A percentile compares a stretch with the other conserved stretches of the same genome.
phyloP scores from a whole-genome alignment of 371 early-diverging fungal genomes.

The Actinomortierella ambigua region DNA sequence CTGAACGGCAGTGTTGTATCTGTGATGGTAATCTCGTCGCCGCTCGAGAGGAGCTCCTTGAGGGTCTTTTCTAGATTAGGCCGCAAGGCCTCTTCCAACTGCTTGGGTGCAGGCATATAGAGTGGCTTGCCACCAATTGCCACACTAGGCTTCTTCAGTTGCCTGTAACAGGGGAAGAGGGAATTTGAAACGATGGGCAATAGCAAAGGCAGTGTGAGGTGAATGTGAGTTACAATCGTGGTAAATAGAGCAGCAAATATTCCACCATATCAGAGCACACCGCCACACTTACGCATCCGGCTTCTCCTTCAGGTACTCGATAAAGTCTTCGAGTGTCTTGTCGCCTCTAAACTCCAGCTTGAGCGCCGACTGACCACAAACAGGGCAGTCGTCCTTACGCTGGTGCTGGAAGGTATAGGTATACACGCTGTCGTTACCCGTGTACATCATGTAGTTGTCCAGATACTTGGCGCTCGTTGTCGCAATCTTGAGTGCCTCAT shows the following conservation, averaged over 20 bases:
- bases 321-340: slow-evolving; percentile 68
- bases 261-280: background rate
- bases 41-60: slow-evolving; percentile 66
- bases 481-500: slow-evolving; percentile 93
- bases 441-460: slow-evolving; percentile 96
- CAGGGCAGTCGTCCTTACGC: slow-evolving; percentile 87
- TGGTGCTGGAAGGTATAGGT: slow-evolving; percentile 89
- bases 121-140: slow-evolving; percentile 61
- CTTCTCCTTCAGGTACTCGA: slow-evolving; percentile 75
- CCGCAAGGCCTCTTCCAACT: slow-evolving; percentile 70
- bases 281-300: slow-evolving; percentile 71
- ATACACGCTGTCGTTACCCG: slow-evolving; percentile 89
- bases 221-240: background rate
- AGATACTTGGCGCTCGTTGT: slow-evolving; percentile 76
- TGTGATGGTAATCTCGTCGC: slow-evolving; percentile 73
- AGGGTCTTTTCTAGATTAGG: slow-evolving; percentile 72
- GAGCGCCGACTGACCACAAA: slow-evolving; percentile 73
- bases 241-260: background rate
- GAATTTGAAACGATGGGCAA: background rate
- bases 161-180: slow-evolving; percentile 48
- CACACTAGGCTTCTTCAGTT: slow-evolving; percentile 81
- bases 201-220: too few relatives aligned
- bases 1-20: slow-evolving; percentile 75
- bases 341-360: slow-evolving; percentile 50
- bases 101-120: slow-evolving; percentile 83